Base-by-base conservation (phyloP, 2,329 filamentous ascomycete genomes). In the Nemania bipapillata region DNA sequence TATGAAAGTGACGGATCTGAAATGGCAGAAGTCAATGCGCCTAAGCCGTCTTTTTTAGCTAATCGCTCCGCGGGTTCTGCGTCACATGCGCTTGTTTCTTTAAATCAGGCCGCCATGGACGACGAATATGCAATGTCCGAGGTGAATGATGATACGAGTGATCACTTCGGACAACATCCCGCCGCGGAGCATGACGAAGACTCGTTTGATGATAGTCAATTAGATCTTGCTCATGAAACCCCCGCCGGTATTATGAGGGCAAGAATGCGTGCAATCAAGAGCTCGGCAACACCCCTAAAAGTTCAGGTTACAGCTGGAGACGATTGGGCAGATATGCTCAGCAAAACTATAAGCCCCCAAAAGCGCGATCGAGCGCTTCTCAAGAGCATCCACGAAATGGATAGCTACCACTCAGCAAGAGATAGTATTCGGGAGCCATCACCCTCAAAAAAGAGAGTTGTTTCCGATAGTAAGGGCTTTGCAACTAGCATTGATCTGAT, bases 271-370 rank as follows among this genome's bases (percentile, higher is more conserved):
- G 88, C 88, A 42, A 82, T 88, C 76, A 90, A 89, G 79, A 85
- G 85, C 70, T 86, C 86, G 22, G 84, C 81, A 68, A 87, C 86
- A 30, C 89, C 89, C 26, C 78, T 86, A 26, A 87, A 85, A 72
- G 82, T 88, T 61, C 87, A 89, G 71, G 87, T 91, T 67, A 84
- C 87, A 40, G 86, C 88, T 71, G 92, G 91, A 62, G 92, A 94
- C 68, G 92, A 97, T 78, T 99, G 96, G 96, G 91, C 94, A 74
- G 92, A 96, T 74, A 94, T 97, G 83, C 86, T 99, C 71, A 92
- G 94, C 79, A 94, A 94, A 73, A 98, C 96, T 5, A 93, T 98
- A 74, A 97, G 93, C 76, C 95, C 96, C 5, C 90, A 92, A 77
- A 98, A 98, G 83, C 91, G 96, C 76, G 92, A 97, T 82, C 92